Evolutionary conservation across 2,329 filamentous ascomycete species (phyloP), one percentile per base, ranked within the genome.

Genomic region (Colletotrichum sansevieriae): DNA sequence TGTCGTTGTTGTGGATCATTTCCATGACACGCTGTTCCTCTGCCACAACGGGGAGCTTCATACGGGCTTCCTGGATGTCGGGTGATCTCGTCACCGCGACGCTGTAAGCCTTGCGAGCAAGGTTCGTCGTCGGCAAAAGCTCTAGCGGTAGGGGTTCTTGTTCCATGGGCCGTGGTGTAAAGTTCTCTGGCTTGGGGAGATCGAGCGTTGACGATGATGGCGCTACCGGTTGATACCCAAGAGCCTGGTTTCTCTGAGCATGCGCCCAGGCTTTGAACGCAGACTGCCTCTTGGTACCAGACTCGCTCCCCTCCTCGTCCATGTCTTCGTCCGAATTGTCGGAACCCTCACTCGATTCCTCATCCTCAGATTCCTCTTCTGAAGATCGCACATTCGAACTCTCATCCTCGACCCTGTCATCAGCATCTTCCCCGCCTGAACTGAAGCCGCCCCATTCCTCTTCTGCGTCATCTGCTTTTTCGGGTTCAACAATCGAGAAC

Each of bases 21-120:
- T 99, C 96, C 95, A 99, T 98, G 35, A 99, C 95, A 75, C 92
- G 94, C 77, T 99, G 96, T 79, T 99, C 96, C 78, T 98, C 95
- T 2, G 93, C 93, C 2, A 98, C 94, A 1, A 99, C 93, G 0
- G 96, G 96, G 15, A 99, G 85, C 64, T 92, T 89, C 54, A 97
- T 79, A 12, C 96, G 90, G 11, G 91, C 88, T 55, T 91, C 87
- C 77, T 98, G 93, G 22, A 98, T 92, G 18, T 92, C 90, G 5
- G 90, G 82, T 0, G 87, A 82, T 65, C 96, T 88, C 44, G 87
- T 82, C 2, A 98, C 90, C 1, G 87, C 79, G 1, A 98, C 91
- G 70, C 90, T 91, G 76, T 90, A 95, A 1, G 91, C 92, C 75
- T 95, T 95, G 70, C 94, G 86, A 43, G 85, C 84, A 3, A 82